phyloP scores from a whole-genome alignment of 2,329 filamentous ascomycete genomes.

The Monosporascus ibericus region DNA sequence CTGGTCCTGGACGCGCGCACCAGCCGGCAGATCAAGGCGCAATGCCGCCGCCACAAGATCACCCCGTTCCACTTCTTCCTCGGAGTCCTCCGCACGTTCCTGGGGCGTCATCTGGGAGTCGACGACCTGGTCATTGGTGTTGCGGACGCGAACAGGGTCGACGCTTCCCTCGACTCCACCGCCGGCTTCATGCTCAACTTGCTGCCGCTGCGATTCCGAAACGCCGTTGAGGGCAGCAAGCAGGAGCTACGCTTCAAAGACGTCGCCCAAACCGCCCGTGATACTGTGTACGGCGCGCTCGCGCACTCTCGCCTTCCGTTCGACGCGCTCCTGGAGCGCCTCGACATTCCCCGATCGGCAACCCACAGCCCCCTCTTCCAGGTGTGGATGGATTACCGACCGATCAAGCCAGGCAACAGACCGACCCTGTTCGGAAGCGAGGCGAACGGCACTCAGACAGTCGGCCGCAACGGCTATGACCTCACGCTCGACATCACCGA shows the following conservation, averaged over 20 bases:
- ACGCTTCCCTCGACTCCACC: slow-evolving; percentile 24
- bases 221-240: slow-evolving; percentile 3
- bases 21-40: slow-evolving; percentile 4
- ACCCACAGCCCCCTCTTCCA: slow-evolving; percentile 43
- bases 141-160: slow-evolving; percentile 30
- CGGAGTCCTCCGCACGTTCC: slow-evolving; percentile 26
- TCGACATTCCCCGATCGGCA: slow-evolving; percentile 33
- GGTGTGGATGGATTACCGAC: slow-evolving; percentile 27
- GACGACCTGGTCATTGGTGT: slow-evolving; percentile 37
- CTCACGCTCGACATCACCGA: slow-evolving; percentile 32
- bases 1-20: slow-evolving; percentile 1
- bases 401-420: slow-evolving; percentile 3
- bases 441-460: slow-evolving; percentile 2
- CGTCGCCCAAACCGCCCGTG: slow-evolving; percentile 5
- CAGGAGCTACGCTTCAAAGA: background rate
- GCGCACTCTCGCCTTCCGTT: slow-evolving; percentile 40
- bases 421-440: slow-evolving; percentile 3
- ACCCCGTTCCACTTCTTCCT: slow-evolving; percentile 40
- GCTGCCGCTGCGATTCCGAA: slow-evolving; percentile 35
- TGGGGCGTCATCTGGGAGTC: slow-evolving; percentile 22
- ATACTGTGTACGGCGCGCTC: slow-evolving; percentile 30
- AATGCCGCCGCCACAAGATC: slow-evolving; percentile 14
- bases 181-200: slow-evolving; percentile 45
- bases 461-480: slow-evolving; percentile 20
- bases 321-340: slow-evolving; percentile 38